phyloP scores from a whole-genome alignment of 345 rosid genomes.

The Acer saccharum region DNA sequence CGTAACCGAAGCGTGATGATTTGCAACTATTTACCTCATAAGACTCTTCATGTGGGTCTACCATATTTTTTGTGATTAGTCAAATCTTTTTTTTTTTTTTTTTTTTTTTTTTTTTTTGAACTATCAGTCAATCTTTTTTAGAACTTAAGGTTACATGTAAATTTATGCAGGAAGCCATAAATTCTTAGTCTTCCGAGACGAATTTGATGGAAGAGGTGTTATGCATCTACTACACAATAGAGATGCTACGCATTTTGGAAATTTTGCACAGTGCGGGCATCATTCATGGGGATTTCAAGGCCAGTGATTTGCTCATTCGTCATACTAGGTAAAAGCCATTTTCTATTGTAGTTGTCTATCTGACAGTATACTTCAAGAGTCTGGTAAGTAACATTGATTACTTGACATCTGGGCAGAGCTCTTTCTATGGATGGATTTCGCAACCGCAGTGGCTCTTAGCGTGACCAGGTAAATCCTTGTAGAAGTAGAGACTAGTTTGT shows the following conservation, averaged over 20 bases:
- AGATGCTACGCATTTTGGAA: slow-evolving; percentile 90
- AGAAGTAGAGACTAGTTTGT: background rate
- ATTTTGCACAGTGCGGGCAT: slow-evolving; percentile 79
- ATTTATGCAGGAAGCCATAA: slow-evolving; percentile 62
- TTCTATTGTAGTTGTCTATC: background rate
- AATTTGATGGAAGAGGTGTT: slow-evolving; percentile 87
- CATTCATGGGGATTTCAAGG: slow-evolving; percentile 98
- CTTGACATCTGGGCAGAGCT: slow-evolving; percentile 43
- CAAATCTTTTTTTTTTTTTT: no score
- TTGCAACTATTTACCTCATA: no score
- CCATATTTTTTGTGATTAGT: no score
- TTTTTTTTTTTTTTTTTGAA: no score
- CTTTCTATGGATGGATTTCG: slow-evolving; percentile 56
- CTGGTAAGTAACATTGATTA: slow-evolving; percentile 8
- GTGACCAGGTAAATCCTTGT: slow-evolving; percentile 57
- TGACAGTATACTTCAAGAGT: background rate
- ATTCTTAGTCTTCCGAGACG: slow-evolving; percentile 39
- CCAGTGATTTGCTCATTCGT: slow-evolving; percentile 82
- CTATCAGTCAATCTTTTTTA: slow-evolving; percentile 15
- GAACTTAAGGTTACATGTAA: slow-evolving; percentile 1
- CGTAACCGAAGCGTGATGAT: no score
- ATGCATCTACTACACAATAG: slow-evolving; percentile 84
- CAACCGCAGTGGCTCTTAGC: slow-evolving; percentile 68
- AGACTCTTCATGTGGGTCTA: no score
- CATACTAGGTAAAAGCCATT: slow-evolving; percentile 60